Percentiles rank a stretch among this genome's conserved stretches.
Conservation (phyloP, 495 filamentous ascomycete species). For the Aspergillus asperescens region DNA sequence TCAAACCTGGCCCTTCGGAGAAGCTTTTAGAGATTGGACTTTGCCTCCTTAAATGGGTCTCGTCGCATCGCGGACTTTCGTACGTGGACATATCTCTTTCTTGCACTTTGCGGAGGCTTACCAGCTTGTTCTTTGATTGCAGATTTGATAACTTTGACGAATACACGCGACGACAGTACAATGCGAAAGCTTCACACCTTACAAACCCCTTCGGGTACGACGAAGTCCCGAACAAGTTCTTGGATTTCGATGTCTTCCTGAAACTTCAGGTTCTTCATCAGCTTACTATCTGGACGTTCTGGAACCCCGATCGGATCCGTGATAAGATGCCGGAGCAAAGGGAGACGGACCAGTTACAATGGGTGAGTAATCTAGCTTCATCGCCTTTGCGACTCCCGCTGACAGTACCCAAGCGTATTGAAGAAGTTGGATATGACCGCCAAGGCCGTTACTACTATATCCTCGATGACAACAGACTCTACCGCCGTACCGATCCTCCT, state of each 20-base stretch:
- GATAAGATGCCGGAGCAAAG: constrained; percentile 80
- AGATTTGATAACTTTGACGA: constrained; percentile 91
- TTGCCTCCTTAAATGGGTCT: constrained; percentile 83
- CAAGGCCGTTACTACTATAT: constrained; percentile 83
- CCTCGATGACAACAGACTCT: constrained; percentile 89
- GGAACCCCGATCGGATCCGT: constrained; percentile 76
- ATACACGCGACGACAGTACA: constrained; percentile 85
- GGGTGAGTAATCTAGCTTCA: constrained; percentile 56
- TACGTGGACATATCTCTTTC: constrained; percentile 41
- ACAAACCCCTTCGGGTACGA: constrained; percentile 83
- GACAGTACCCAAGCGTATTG: constrained; percentile 68
- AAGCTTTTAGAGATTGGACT: constrained; percentile 79
- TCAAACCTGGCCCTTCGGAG: constrained; percentile 67
- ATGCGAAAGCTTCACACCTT: constrained; percentile 66
- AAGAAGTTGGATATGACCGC: constrained; percentile 82
- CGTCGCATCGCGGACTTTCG: constrained; percentile 87
- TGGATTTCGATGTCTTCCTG: constrained; percentile 74
- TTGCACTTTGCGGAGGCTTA: not conserved
- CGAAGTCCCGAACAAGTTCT: constrained; percentile 65
- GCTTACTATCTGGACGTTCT: constrained; percentile 84
- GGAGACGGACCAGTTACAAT: constrained; percentile 73
- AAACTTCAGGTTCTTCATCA: constrained; percentile 90
- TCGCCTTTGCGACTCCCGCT: not conserved
- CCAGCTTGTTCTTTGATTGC: not conserved
- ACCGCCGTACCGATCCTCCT: constrained; percentile 69